Evolutionary conservation across 108 stramenopile species (phyloP).

Genomic region (Cyclotella distinguenda): DNA sequence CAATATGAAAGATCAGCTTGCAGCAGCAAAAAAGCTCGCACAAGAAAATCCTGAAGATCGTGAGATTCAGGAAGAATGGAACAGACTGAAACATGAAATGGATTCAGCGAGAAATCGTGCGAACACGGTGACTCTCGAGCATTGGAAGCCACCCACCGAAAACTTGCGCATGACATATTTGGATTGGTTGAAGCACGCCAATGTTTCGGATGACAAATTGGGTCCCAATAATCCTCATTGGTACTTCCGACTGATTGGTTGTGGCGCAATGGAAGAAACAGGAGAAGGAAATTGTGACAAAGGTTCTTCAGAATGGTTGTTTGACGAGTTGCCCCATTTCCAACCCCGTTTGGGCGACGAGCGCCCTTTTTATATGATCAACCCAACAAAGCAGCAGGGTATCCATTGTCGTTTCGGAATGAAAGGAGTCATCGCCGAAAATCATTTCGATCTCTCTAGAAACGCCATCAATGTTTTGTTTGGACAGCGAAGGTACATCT

Average conservation of each 20-base stretch:
- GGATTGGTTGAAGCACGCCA: constrained; percentile 88
- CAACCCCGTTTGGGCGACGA: constrained; percentile 44
- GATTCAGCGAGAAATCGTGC: constrained; percentile 14
- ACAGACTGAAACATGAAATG: constrained; percentile 14
- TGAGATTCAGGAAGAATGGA: constrained; percentile 17
- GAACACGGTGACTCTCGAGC: constrained; percentile 11
- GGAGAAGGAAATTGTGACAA: constrained; percentile 61
- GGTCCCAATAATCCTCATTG: constrained; percentile 81
- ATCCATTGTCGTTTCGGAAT: constrained; percentile 98
- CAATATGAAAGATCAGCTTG: constrained; percentile 8
- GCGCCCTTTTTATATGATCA: constrained; percentile 80
- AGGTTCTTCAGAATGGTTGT: constrained; percentile 67
- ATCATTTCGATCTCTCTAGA: constrained; percentile 90
- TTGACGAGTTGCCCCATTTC: constrained; percentile 88
- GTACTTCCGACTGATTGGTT: constrained; percentile 91
- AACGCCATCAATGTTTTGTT: constrained; percentile 85
- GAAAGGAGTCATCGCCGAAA: constrained; percentile 90
- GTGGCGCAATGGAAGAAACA: constrained; percentile 47
- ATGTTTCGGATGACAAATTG: constrained; percentile 59
- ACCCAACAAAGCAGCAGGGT: constrained; percentile 83
- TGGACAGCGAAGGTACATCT: constrained; percentile 87
- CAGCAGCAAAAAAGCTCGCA: constrained; percentile 16
- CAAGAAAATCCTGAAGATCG: constrained; percentile 33
- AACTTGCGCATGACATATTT: constrained; percentile 72
- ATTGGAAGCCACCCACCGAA: constrained; percentile 82